Evolutionary conservation across 2,329 filamentous ascomycete genomes (phyloP).

Genomic region (Paramyrothecium roridum): DNA sequence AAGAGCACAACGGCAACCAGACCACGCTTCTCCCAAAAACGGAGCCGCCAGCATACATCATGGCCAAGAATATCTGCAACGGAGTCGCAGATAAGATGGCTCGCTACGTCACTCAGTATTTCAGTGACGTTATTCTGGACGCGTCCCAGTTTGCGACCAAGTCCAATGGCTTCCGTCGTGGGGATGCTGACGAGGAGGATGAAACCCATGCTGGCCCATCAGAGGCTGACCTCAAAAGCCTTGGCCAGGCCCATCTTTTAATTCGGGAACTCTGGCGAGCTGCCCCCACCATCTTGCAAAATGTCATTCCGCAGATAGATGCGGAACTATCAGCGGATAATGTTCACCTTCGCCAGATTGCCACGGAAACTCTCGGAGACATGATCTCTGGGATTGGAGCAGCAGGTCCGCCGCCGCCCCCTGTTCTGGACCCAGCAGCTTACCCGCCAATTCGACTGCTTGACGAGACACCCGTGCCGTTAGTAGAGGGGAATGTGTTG

Average conservation of each 20-base stretch:
- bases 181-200: slow-evolving; percentile 64
- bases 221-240: slow-evolving; percentile 81
- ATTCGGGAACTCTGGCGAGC: slow-evolving; percentile 93
- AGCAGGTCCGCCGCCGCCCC: slow-evolving; percentile 74
- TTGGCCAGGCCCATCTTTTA: slow-evolving; percentile 84
- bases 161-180: slow-evolving; percentile 54
- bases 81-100: slow-evolving; percentile 91
- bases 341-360: slow-evolving; percentile 77
- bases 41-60: slow-evolving; percentile 88
- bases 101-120: slow-evolving; percentile 91
- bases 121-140: slow-evolving; percentile 93
- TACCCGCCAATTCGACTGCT: slow-evolving; percentile 74
- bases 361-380: slow-evolving; percentile 91
- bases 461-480: slow-evolving; percentile 46
- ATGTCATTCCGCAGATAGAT: slow-evolving; percentile 91
- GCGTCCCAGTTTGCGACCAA: slow-evolving; percentile 61
- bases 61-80: slow-evolving; percentile 93
- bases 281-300: slow-evolving; percentile 81
- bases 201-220: slow-evolving; percentile 60
- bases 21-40: slow-evolving; percentile 82
- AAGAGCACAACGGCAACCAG: slow-evolving; percentile 70
- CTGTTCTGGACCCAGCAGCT: slow-evolving; percentile 72
- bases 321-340: slow-evolving; percentile 90
- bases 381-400: slow-evolving; percentile 93
- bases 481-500: slow-evolving; percentile 58